Percentiles rank a stretch among this genome's conserved stretches.
These are phyloP conservation scores for Heterobasidion irregulare DNA, from an alignment of 1,284 basidiomycete species.

Conservation along the genomic window DNA sequence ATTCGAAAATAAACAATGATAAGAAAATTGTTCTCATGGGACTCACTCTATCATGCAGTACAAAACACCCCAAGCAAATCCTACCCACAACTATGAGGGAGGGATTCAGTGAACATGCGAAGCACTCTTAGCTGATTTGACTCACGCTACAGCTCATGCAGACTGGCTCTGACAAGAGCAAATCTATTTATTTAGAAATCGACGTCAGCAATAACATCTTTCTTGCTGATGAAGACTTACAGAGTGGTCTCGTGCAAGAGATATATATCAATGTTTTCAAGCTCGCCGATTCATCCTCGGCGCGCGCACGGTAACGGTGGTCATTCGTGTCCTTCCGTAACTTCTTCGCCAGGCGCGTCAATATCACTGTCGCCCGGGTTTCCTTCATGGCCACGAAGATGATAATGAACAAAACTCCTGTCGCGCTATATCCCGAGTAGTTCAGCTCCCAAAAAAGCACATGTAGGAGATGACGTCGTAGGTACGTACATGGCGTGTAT, in stretches of 20 bases:
- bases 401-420: conserved; percentile 33
- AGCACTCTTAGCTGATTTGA: not conserved
- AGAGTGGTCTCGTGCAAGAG: conserved; percentile 61
- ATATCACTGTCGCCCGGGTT: conserved; percentile 55
- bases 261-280: conserved; percentile 51
- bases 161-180: conserved; percentile 70
- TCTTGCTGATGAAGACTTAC: conserved; percentile 28
- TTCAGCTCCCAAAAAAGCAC: conserved; percentile 1
- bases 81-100: conserved; percentile 56
- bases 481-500: conserved; percentile 53
- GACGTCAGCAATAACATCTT: not conserved
- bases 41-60: conserved; percentile 60
- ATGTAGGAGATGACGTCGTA: not conserved
- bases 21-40: not conserved
- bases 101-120: not conserved
- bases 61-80: conserved; percentile 72
- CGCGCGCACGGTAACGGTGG: conserved; percentile 47
- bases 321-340: conserved; percentile 57
- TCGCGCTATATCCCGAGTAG: conserved; percentile 24
- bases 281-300: conserved; percentile 54
- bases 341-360: conserved; percentile 50
- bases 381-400: conserved; percentile 47
- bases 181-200: conserved; percentile 26
- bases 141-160: conserved; percentile 67
- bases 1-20: not conserved